Percentiles rank a stretch among this genome's conserved stretches.
phyloP scores from a whole-genome alignment of 1,284 basidiomycete species.

The Chondrostereum purpureum region DNA sequence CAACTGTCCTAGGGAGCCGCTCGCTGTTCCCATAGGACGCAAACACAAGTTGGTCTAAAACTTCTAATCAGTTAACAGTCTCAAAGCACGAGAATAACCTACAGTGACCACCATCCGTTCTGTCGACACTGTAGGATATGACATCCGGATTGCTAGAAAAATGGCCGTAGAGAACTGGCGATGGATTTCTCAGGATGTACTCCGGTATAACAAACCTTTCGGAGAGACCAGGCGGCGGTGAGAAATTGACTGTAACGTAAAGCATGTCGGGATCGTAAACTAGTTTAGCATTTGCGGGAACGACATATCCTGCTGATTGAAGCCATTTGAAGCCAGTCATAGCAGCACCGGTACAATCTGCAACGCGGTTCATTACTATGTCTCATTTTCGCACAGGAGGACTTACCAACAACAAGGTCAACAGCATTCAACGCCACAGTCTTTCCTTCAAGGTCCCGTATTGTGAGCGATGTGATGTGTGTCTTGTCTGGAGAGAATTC shows the following conservation, averaged over 20 bases:
- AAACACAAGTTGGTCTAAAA: slow-evolving; percentile 6
- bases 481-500: not conserved
- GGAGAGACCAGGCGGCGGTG: not conserved
- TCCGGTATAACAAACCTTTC: slow-evolving; percentile 4
- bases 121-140: slow-evolving; percentile 1
- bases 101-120: slow-evolving; percentile 5
- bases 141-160: slow-evolving; percentile 1
- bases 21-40: slow-evolving; percentile 1
- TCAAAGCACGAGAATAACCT: too few species aligned
- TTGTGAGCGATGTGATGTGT: not conserved
- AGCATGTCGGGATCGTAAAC: slow-evolving; percentile 7
- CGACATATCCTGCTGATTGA: slow-evolving; percentile 6
- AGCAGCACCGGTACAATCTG: slow-evolving; percentile 9
- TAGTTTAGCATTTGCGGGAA: not conserved
- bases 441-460: not conserved
- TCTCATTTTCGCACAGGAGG: not conserved
- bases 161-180: not conserved
- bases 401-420: not conserved
- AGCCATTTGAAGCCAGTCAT: slow-evolving; percentile 8
- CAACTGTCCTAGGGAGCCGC: slow-evolving; percentile 1
- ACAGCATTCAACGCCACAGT: not conserved
- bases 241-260: slow-evolving; percentile 7
- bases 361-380: not conserved
- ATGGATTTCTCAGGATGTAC: slow-evolving; percentile 1
- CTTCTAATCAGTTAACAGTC: not conserved